phyloP scores from a whole-genome alignment of 768 basidiomycete species.

The Trametes punicea region DNA sequence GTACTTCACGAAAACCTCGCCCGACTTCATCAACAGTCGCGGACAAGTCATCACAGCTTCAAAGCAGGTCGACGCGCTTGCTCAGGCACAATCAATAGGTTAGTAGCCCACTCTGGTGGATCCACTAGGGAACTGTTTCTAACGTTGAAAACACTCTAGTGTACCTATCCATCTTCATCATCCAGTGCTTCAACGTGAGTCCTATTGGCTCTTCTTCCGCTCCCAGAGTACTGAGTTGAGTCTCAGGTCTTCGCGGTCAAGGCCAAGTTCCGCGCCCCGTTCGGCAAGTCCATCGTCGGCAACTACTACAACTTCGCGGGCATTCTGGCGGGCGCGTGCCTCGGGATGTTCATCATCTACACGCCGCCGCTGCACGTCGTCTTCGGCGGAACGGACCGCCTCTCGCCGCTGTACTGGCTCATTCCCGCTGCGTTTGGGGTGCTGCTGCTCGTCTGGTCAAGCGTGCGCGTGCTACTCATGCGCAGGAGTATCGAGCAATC shows the following conservation, averaged over 20 bases:
- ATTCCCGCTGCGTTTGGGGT: constrained; percentile 60
- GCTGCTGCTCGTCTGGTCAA: constrained; percentile 54
- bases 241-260: constrained; percentile 62
- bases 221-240: not conserved
- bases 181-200: constrained; percentile 63
- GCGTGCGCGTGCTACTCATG: constrained; percentile 54
- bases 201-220: not conserved
- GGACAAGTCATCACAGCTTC: constrained; percentile 44
- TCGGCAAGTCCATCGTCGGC: constrained; percentile 50
- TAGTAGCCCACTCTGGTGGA: too few relatives aligned
- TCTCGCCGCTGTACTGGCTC: constrained; percentile 67
- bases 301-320: constrained; percentile 67
- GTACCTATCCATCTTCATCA: constrained; percentile 65
- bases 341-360: constrained; percentile 68
- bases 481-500: constrained; percentile 52
- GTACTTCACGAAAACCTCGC: constrained; percentile 47
- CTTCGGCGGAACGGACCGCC: constrained; percentile 56
- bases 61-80: constrained; percentile 56
- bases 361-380: constrained; percentile 67
- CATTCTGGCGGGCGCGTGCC: constrained; percentile 55
- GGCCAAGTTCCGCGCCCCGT: constrained; percentile 60
- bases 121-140: not conserved
- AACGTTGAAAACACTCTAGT: constrained; percentile 27
- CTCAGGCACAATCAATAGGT: constrained; percentile 61
- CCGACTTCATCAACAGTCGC: constrained; percentile 52